A percentile compares a stretch with the other conserved stretches of the same genome.
Evolutionary conservation across 2,329 filamentous ascomycete species (phyloP).

Genomic region (Beauveria asiatica): DNA sequence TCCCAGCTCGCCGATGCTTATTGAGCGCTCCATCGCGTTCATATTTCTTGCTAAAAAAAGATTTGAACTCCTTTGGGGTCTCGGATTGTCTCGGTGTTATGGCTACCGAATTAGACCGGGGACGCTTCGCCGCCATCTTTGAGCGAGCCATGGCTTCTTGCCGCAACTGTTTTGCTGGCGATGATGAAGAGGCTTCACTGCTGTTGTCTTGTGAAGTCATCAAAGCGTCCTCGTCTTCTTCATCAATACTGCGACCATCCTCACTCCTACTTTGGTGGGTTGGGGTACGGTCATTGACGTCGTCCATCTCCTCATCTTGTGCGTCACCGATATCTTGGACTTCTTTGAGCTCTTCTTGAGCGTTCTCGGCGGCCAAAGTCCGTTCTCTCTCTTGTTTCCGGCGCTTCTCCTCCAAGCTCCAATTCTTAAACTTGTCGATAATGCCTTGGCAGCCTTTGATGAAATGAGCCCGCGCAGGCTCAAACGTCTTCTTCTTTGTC

Average conservation of each 20-base stretch:
- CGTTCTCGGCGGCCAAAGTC: slow-evolving; percentile 25
- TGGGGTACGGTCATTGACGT: slow-evolving; percentile 21
- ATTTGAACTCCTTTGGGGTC: slow-evolving; percentile 60
- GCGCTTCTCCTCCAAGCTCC: slow-evolving; percentile 84
- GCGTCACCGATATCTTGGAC: slow-evolving; percentile 19
- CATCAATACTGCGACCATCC: slow-evolving; percentile 32
- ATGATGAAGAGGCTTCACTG: slow-evolving; percentile 29
- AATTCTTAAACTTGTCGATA: slow-evolving; percentile 77
- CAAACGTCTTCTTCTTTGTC: slow-evolving; percentile 75
- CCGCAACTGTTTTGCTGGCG: slow-evolving; percentile 60
- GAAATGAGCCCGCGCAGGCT: slow-evolving; percentile 77
- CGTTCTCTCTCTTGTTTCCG: slow-evolving; percentile 69
- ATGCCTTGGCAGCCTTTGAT: slow-evolving; percentile 74
- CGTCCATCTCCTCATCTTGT: slow-evolving; percentile 21
- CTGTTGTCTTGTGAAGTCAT: slow-evolving; percentile 49
- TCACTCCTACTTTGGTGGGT: slow-evolving; percentile 24
- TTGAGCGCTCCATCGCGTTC: slow-evolving; percentile 73
- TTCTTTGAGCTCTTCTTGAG: slow-evolving; percentile 27
- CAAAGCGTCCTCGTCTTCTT: slow-evolving; percentile 19
- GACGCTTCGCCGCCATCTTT: slow-evolving; percentile 26
- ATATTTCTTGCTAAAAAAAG: slow-evolving; percentile 76
- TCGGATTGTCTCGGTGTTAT: slow-evolving; percentile 26
- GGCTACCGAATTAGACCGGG: slow-evolving; percentile 23
- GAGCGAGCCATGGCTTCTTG: slow-evolving; percentile 57
- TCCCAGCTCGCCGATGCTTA: slow-evolving; percentile 57